Evolutionary conservation across 1,284 basidiomycete species (phyloP), one percentile per base, ranked within the genome.

Genomic region (Papiliotrema fonsecae): DNA sequence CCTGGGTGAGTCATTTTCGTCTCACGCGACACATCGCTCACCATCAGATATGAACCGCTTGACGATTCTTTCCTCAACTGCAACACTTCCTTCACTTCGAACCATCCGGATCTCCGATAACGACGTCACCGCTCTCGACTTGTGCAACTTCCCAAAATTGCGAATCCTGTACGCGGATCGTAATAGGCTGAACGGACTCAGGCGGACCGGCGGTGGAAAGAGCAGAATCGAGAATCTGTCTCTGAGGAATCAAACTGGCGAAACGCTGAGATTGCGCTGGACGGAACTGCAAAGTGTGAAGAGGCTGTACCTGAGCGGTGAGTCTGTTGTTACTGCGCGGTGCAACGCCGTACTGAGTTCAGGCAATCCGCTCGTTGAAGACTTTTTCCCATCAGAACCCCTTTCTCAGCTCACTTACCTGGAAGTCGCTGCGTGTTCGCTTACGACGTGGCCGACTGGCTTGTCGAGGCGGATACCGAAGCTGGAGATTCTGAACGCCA

Each of bases 151-250:
- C 65, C 78, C 82, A 5, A 84, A 84, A 63, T 75, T 97, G 56
- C 83, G 91, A 56, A 97, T 90, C 56, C 79, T 97, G 25, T 97
- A 96, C 71, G 83, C 87, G 62, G 94, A 98, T 77, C 85, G 86
- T 69, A 97, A 97, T 71, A 73, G 77, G 28, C 77, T 98, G 22
- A 57, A 66, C 1, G 74, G 72, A 0, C 62, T 81, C 24, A 51
- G 63, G 1, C 59, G 77, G 63, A 80, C 66, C 2, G 37, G 40
- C n/a, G 42, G 76, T 78, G 64, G 78, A 77, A 79, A 28, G 73
- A 89, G 56, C 73, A 74, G 55, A 83, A 76, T 98, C 58, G 92
- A 97, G 73, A 92, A 92, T 64, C 77, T 98, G 47, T 92, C 88
- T 64, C 64, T 97, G 75, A 81, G 96, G 67, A 90, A 92, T 74